phyloP scores from a whole-genome alignment of 148 eudicot species.

The Chenopodium berlandieri region DNA sequence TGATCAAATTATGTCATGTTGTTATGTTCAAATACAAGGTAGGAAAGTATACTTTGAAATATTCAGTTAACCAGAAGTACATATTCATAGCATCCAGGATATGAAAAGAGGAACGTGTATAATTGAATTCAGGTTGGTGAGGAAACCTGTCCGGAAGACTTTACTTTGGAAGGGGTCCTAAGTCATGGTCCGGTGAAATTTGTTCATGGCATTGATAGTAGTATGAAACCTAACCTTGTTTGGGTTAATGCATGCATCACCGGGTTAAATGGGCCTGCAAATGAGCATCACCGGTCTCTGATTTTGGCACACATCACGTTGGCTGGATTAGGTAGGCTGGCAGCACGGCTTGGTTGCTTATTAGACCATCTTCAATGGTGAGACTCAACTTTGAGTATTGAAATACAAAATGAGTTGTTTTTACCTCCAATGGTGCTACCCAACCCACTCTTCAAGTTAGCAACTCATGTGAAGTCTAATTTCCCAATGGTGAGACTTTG shows the following conservation, averaged over 20 bases:
- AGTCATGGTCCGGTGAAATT: slow-evolving; percentile 21
- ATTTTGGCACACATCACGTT: slow-evolving; percentile 40
- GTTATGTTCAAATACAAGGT: too few relatives aligned
- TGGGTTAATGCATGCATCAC: slow-evolving; percentile 39
- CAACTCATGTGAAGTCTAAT: too few relatives aligned
- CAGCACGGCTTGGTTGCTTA: neutral
- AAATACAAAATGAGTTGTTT: too few relatives aligned
- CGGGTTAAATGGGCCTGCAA: slow-evolving; percentile 38
- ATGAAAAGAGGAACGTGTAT: slow-evolving; percentile 6
- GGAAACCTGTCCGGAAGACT: slow-evolving; percentile 28
- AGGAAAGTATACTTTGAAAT: neutral
- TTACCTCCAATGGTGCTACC: too few relatives aligned
- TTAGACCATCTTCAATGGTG: too few relatives aligned
- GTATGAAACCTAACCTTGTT: slow-evolving; percentile 33
- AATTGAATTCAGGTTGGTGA: slow-evolving; percentile 33
- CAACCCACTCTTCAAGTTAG: too few relatives aligned
- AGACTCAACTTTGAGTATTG: too few relatives aligned
- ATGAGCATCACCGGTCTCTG: slow-evolving; percentile 33
- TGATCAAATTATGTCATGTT: neutral
- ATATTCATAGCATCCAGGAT: neutral
- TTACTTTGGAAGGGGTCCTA: slow-evolving; percentile 29
- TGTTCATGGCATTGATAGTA: slow-evolving; percentile 42
- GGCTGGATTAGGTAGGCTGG: slow-evolving; percentile 16
- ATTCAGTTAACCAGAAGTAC: neutral
- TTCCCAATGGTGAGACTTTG: too few relatives aligned